A percentile compares a stretch with the other conserved stretches of the same genome.
Evolutionary conservation across 768 basidiomycete species (phyloP).

Genomic region (Tephrocybe sp.): DNA sequence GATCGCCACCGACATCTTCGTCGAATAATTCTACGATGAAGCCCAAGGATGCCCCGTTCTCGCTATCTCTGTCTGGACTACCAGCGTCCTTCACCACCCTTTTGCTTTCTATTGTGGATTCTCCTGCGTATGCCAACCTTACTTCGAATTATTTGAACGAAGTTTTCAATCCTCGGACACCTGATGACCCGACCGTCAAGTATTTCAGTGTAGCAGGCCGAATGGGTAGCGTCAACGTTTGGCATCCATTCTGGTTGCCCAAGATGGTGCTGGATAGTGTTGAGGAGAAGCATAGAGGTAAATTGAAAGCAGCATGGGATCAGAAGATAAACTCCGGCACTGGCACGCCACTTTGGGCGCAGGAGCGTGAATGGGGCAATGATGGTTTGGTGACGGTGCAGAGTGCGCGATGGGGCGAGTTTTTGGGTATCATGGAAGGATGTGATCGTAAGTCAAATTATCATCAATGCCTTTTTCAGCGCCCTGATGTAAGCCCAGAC

Average conservation of each 20-base stretch:
- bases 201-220: slow-evolving; percentile 93
- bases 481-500: slow-evolving; percentile 36
- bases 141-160: slow-evolving; percentile 80
- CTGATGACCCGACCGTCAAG: slow-evolving; percentile 77
- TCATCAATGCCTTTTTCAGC: not conserved
- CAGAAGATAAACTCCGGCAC: slow-evolving; percentile 9
- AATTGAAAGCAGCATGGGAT: slow-evolving; percentile 38
- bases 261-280: slow-evolving; percentile 91
- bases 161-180: slow-evolving; percentile 81
- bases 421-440: slow-evolving; percentile 84
- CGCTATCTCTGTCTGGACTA: slow-evolving; percentile 59
- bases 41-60: slow-evolving; percentile 34
- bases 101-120: slow-evolving; percentile 87
- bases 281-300: slow-evolving; percentile 60
- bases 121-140: slow-evolving; percentile 94
- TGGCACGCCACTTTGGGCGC: slow-evolving; percentile 43
- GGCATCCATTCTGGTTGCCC: slow-evolving; percentile 97
- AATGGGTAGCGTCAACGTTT: slow-evolving; percentile 61
- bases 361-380: slow-evolving; percentile 72
- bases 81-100: slow-evolving; percentile 86
- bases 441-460: slow-evolving; percentile 72
- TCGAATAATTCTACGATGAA: slow-evolving; percentile 9
- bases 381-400: slow-evolving; percentile 92
- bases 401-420: slow-evolving; percentile 95
- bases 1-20: not conserved